Evolutionary conservation across 495 filamentous ascomycete species (phyloP).

Genomic region (Penicillium angulare): DNA sequence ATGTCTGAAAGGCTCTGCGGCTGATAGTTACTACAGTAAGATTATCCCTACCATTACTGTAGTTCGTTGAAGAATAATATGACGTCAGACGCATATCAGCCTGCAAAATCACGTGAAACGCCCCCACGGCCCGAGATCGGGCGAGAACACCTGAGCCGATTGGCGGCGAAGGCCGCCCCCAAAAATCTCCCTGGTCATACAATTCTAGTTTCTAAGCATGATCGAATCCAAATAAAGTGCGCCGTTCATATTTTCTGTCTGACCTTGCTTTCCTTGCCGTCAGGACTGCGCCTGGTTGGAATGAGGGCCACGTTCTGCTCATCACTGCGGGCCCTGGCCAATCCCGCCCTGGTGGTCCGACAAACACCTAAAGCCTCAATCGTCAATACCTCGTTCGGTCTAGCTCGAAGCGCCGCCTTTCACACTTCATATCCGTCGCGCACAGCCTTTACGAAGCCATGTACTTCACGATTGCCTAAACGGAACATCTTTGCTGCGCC

Average conservation of each 20-base stretch:
- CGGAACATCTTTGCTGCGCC: neutral
- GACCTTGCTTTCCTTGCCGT: constrained; percentile 1
- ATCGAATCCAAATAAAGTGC: neutral
- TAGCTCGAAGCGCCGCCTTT: constrained; percentile 1
- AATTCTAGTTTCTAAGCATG: neutral
- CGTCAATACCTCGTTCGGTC: constrained; percentile 5
- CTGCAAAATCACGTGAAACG: constrained; percentile 12
- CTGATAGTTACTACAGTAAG: too few relatives aligned
- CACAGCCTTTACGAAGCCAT: neutral
- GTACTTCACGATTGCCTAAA: neutral
- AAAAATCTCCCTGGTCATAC: constrained; percentile 26
- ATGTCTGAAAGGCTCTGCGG: too few relatives aligned
- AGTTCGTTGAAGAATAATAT: neutral
- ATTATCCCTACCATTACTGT: too few relatives aligned
- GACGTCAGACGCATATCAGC: constrained; percentile 13
- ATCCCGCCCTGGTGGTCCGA: constrained; percentile 31
- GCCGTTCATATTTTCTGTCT: too few relatives aligned
- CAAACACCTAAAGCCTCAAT: constrained; percentile 24
- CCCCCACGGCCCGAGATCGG: constrained; percentile 12
- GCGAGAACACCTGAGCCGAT: constrained; percentile 21
- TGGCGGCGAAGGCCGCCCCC: constrained; percentile 25
- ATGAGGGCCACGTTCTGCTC: constrained; percentile 41
- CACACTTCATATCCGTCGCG: constrained; percentile 1
- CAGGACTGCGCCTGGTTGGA: constrained; percentile 19
- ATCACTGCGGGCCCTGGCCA: constrained; percentile 39